Conservation (phyloP, 176 grass and related monocot genomes). For the Bonia amplexicaulis region DNA sequence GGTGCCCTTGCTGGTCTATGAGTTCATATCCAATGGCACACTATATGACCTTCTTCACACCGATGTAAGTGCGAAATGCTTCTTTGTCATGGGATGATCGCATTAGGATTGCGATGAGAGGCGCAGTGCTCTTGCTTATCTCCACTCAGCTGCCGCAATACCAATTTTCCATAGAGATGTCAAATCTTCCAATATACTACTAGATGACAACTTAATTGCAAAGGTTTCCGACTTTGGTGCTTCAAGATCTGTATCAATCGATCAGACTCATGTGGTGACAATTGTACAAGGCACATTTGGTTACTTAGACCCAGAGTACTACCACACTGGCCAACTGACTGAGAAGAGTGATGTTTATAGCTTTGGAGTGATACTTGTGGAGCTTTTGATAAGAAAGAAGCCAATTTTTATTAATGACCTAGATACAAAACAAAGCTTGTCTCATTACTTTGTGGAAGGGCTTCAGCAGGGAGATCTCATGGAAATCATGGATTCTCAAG, state of each 20-base stretch:
- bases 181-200: too few relatives aligned
- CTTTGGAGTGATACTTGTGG: slow-evolving; percentile 53
- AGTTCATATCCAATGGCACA: too few relatives aligned
- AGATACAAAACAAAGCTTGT: slow-evolving; percentile 31
- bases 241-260: slow-evolving; percentile 40
- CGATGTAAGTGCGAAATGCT: too few relatives aligned
- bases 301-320: slow-evolving; percentile 43
- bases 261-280: slow-evolving; percentile 51
- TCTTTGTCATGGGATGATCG: too few relatives aligned
- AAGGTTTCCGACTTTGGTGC: slow-evolving; percentile 57
- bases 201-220: not conserved
- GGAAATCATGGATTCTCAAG: slow-evolving; percentile 20
- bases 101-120: slow-evolving; percentile 6
- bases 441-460: slow-evolving; percentile 26
- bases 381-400: slow-evolving; percentile 38
- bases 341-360: slow-evolving; percentile 64
- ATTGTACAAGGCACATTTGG: slow-evolving; percentile 51
- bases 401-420: slow-evolving; percentile 37
- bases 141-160: too few relatives aligned
- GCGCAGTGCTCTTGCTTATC: too few relatives aligned
- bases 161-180: too few relatives aligned
- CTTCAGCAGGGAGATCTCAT: not conserved
- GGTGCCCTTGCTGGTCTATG: too few relatives aligned
- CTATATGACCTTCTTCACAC: too few relatives aligned
- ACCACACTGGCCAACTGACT: slow-evolving; percentile 31